Evolutionary conservation across 2,329 filamentous ascomycete genomes (phyloP).

Genomic region (Monosporascus ibericus): DNA sequence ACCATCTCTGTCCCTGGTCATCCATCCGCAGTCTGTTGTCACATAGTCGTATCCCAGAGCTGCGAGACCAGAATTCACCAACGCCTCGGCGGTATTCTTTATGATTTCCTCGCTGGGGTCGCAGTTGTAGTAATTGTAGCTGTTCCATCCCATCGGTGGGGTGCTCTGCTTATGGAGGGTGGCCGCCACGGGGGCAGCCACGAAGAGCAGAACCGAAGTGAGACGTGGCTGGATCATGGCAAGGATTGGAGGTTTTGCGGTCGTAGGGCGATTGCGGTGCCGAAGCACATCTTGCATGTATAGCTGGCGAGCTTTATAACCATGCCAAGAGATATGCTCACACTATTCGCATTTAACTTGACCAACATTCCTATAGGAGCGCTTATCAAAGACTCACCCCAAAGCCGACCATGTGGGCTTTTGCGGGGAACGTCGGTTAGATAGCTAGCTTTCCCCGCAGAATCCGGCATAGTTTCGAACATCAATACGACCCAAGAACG

Average conservation of each 20-base stretch:
- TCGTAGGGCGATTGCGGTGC: background rate
- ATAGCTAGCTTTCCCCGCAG: background rate
- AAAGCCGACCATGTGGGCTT: background rate
- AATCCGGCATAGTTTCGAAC: background rate
- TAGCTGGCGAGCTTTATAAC: background rate
- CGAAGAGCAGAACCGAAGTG: slow-evolving; percentile 1
- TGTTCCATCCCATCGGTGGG: slow-evolving; percentile 50
- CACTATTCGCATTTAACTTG: background rate
- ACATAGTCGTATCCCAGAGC: slow-evolving; percentile 50
- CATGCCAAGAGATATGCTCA: background rate
- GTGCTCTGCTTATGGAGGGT: slow-evolving; percentile 19
- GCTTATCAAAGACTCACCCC: background rate
- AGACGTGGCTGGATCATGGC: slow-evolving; percentile 1
- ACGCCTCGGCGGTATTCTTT: slow-evolving; percentile 44
- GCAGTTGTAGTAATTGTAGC: slow-evolving; percentile 51
- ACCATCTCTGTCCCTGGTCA: slow-evolving; percentile 28
- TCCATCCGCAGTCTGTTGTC: slow-evolving; percentile 56
- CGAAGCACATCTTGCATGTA: background rate
- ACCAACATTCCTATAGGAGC: background rate
- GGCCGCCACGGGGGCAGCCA: slow-evolving; percentile 10
- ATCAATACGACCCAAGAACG: background rate
- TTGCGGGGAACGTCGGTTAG: background rate
- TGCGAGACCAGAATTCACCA: slow-evolving; percentile 45
- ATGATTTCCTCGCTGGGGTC: slow-evolving; percentile 41
- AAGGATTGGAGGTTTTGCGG: background rate